phyloP scores from a whole-genome alignment of 176 grass and related monocot species.

The Aegilops tauschii region DNA sequence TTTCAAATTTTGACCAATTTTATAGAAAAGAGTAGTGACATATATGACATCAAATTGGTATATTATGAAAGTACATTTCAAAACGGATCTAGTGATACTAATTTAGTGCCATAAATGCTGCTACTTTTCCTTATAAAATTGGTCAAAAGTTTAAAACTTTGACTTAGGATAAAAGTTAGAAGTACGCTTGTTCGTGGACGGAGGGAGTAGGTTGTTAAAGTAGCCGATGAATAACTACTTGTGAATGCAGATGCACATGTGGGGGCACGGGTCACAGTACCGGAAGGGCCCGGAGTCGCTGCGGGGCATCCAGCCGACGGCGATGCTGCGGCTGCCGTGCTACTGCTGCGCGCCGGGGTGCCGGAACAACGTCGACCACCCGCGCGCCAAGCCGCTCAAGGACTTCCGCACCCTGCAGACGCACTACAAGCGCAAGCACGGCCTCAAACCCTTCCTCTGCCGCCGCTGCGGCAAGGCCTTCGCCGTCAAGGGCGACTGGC shows the following conservation, averaged over 20 bases:
- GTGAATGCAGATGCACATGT: constrained; percentile 88
- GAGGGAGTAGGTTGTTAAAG: too few species aligned
- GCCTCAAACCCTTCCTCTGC: constrained; percentile 94
- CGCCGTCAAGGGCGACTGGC: constrained; percentile 94
- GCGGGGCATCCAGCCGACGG: constrained; percentile 87
- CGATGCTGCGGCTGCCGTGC: constrained; percentile 91
- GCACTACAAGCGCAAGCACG: constrained; percentile 95
- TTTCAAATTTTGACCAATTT: too few species aligned
- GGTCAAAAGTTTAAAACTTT: too few species aligned
- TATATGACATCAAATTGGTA: too few species aligned
- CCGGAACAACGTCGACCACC: constrained; percentile 95
- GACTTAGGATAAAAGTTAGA: too few species aligned
- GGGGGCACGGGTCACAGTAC: constrained; percentile 97
- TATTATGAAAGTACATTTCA: too few species aligned
- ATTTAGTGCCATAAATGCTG: too few species aligned
- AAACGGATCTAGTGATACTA: too few species aligned
- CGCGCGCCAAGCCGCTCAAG: constrained; percentile 86
- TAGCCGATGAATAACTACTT: neutral
- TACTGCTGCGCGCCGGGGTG: constrained; percentile 87
- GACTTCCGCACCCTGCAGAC: constrained; percentile 98
- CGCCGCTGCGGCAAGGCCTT: constrained; percentile 87
- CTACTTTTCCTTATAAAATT: too few species aligned
- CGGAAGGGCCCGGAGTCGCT: constrained; percentile 85
- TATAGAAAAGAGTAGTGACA: too few species aligned
- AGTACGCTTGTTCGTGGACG: too few species aligned